Evolutionary conservation across 345 rosid genomes (phyloP).

Genomic region (Carallia pectinifolia): DNA sequence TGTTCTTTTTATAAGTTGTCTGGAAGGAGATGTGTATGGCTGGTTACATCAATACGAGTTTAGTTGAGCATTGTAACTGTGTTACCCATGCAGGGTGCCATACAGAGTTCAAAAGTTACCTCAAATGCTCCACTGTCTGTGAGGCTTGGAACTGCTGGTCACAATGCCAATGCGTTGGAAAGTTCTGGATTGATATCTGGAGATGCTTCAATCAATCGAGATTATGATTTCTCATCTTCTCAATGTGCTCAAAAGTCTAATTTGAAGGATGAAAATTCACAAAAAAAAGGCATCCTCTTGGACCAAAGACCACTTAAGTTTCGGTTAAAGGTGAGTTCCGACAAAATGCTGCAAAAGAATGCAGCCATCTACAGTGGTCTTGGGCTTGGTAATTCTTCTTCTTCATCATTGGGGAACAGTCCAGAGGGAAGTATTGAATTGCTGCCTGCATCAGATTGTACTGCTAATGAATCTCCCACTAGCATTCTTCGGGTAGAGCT

Average conservation of each 20-base stretch:
- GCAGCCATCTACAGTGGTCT: slow-evolving; percentile 50
- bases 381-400: slow-evolving; percentile 62
- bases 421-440: slow-evolving; percentile 41
- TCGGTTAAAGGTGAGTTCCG: slow-evolving; percentile 58
- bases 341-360: slow-evolving; percentile 39
- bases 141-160: slow-evolving; percentile 22
- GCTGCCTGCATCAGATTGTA: slow-evolving; percentile 21
- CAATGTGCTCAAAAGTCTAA: slow-evolving; percentile 29
- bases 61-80: slow-evolving; percentile 25
- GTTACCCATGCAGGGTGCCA: slow-evolving; percentile 41
- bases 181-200: slow-evolving; percentile 20
- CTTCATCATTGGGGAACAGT: slow-evolving; percentile 45
- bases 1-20: slow-evolving; percentile 5
- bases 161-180: slow-evolving; percentile 15
- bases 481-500: slow-evolving; percentile 64
- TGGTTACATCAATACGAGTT: slow-evolving; percentile 16
- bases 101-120: slow-evolving; percentile 42
- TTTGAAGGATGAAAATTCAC: slow-evolving; percentile 32
- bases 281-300: slow-evolving; percentile 26
- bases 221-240: slow-evolving; percentile 25
- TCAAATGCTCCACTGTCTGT: slow-evolving; percentile 19
- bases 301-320: slow-evolving; percentile 48
- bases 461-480: slow-evolving; percentile 45
- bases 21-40: slow-evolving; percentile 11
- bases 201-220: slow-evolving; percentile 34